These are phyloP conservation scores for Aquilaria sinensis DNA, from an alignment of 345 rosid species.

Conservation along the genomic window DNA sequence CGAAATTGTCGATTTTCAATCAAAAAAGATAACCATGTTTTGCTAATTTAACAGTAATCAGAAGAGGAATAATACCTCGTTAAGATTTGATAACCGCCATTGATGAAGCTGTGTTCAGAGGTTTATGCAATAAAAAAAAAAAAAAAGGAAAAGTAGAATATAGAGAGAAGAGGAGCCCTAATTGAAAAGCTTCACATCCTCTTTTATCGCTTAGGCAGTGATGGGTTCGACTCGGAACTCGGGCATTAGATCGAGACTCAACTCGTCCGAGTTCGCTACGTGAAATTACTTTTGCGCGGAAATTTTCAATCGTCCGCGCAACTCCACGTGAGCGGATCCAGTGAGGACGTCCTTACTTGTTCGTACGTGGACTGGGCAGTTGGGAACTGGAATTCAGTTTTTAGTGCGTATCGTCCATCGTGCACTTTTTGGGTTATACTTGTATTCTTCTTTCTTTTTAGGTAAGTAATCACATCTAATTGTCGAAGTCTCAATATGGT, in stretches of 20 bases:
- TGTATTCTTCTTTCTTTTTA: too few species aligned
- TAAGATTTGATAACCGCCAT: slow-evolving; percentile 29
- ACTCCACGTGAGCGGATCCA: too few species aligned
- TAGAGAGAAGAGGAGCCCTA: slow-evolving; percentile 25
- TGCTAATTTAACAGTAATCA: background rate
- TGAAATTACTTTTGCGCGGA: too few species aligned
- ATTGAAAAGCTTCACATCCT: slow-evolving; percentile 9
- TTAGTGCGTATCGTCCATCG: too few species aligned
- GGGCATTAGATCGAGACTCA: background rate
- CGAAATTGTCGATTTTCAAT: background rate
- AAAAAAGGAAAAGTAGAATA: slow-evolving; percentile 7
- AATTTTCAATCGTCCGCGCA: too few species aligned
- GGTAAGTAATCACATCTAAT: too few species aligned
- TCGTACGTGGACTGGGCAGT: too few species aligned
- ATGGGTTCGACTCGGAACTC: background rate
- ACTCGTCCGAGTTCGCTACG: slow-evolving; percentile 9
- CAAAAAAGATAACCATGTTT: background rate
- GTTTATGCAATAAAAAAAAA: slow-evolving; percentile 14
- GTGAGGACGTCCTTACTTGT: too few species aligned
- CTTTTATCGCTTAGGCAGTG: slow-evolving; percentile 6
- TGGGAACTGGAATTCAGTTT: too few species aligned
- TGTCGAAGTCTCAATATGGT: too few species aligned
- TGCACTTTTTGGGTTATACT: too few species aligned
- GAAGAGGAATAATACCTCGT: slow-evolving; percentile 11
- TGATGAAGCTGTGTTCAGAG: slow-evolving; percentile 13